Conservation (phyloP, 208 protist species). For the Crithidia fasciculata region DNA sequence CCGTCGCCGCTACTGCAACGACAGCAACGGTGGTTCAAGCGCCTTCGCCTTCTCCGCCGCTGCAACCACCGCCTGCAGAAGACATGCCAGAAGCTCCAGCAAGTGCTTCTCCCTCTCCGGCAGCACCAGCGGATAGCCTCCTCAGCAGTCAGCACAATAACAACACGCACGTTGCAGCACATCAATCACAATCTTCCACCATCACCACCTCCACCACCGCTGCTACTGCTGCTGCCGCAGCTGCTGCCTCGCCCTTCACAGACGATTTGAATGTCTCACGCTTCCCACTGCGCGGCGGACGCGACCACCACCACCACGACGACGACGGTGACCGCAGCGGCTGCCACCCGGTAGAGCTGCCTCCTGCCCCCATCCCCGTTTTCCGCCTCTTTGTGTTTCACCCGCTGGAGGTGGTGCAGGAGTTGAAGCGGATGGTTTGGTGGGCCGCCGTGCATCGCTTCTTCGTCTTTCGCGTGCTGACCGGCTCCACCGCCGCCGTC, state of each 20-base stretch:
- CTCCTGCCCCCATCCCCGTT: slow-evolving; percentile 9
- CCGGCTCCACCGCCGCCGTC: slow-evolving; percentile 1
- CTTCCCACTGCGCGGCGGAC: slow-evolving; percentile 7
- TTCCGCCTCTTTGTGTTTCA: slow-evolving; percentile 19
- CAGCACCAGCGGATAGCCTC: background rate
- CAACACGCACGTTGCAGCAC: too few relatives aligned
- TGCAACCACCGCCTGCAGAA: too few relatives aligned
- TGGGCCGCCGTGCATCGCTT: slow-evolving; percentile 18
- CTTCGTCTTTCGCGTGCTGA: slow-evolving; percentile 17
- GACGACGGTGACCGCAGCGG: background rate
- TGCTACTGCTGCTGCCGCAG: too few relatives aligned
- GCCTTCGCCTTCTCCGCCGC: background rate
- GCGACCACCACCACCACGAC: background rate
- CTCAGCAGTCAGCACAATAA: background rate
- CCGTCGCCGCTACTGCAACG: background rate
- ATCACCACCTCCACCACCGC: too few relatives aligned
- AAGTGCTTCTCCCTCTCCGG: background rate
- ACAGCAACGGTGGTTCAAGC: background rate
- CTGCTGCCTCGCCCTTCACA: slow-evolving; percentile 3
- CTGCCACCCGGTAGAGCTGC: slow-evolving; percentile 14
- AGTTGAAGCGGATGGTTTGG: slow-evolving; percentile 22
- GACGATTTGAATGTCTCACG: slow-evolving; percentile 16
- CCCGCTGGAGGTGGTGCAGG: slow-evolving; percentile 20
- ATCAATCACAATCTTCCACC: too few relatives aligned
- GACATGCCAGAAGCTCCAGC: too few relatives aligned